Base-by-base conservation (phyloP, 768 basidiomycete species). In the Cyathus striatus region DNA sequence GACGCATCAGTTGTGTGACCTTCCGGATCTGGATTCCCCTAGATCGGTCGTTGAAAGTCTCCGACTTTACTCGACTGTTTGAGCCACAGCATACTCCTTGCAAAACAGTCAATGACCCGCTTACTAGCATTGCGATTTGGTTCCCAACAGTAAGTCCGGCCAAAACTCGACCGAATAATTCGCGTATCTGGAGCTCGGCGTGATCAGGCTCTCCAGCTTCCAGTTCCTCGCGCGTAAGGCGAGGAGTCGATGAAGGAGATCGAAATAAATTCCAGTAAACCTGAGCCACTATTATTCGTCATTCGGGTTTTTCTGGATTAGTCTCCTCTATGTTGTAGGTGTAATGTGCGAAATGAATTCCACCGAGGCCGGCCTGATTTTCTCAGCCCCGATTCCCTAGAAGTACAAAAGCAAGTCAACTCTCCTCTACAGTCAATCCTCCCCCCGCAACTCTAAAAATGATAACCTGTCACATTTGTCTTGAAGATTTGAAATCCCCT, bases 381-480 rank as follows among this genome's bases (percentile, higher is more conserved):
- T 30, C 27, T n/a, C 7, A 47, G 50, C 42, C 40, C 24, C 27
- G 12, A 4, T 3, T 17, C 23, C 26, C 40, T 16, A 40, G 12
- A 26, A 44, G 47, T 46, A 34, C 40, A 34, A 21, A 27, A 47
- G 17, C 35, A 18, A n/a, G 27, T 9, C 10, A 36, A 10, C 9
- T 18, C 10, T 18, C 6, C 17, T 18, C 35, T 10, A n/a, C 27
- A 30, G 24, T 33, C 25, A 14, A 20, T 21, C 2, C n/a, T 42
- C 10, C 18, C 42, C 33, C 27, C 7, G n/a, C 27, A 9, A 9
- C 27, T 30, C 27, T n/a, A 30, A n/a, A 42, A 16, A 75, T 78
- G 78, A 62, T 69, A 25, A 62, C 71, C 24, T 85, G 83, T 58
- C 68, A 70, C 43, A 81, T 85, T 49, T 86, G 83, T 56, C 65